Evolutionary conservation across 345 rosid genomes (phyloP), one percentile per base, ranked within the genome.

Genomic region (Fremontodendron californicum): DNA sequence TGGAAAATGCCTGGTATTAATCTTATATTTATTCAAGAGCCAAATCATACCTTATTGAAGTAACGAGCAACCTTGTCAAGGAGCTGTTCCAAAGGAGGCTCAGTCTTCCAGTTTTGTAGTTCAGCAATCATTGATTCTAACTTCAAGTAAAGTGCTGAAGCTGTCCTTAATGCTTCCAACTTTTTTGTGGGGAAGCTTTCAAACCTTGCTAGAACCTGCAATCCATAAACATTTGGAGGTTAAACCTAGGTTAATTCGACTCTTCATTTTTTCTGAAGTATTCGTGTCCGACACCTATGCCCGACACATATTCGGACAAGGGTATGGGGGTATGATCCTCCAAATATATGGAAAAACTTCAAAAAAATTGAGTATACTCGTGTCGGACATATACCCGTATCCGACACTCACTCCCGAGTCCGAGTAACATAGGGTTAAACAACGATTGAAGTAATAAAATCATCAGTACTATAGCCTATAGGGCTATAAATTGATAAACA

Each of bases 181-280:
- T 93, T 96, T 86, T 89, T 93, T 29, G 79, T 85, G 0, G 99
- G 98, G 73, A 96, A 96, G n/a, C 89, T 98, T 86, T 96, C 98
- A 51, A 93, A 90, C 75, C 94, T 85, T 6, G 94, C 89, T 46
- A 96, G 89, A 58, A 96, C 98, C 97, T 95, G 85, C 37, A 11
- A 62, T 33, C 66, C 52, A 78, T 45, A 75, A 76, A 52, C 27
- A 74, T 39, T 16, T 73, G 48, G 77, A 60, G 27, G 48, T n/a
- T 7, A 11, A 43, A 43, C 13, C 3, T n/a, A n/a, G n/a, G n/a
- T n/a, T n/a, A n/a, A n/a, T n/a, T n/a, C n/a, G n/a, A n/a, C n/a
- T n/a, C n/a, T n/a, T n/a, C n/a, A n/a, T n/a, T n/a, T n/a, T n/a
- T n/a, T n/a, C n/a, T n/a, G n/a, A n/a, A n/a, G n/a, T n/a, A n/a